Evolutionary conservation across 2,329 filamentous ascomycete genomes (phyloP).

Genomic region (Exophiala sideris): DNA sequence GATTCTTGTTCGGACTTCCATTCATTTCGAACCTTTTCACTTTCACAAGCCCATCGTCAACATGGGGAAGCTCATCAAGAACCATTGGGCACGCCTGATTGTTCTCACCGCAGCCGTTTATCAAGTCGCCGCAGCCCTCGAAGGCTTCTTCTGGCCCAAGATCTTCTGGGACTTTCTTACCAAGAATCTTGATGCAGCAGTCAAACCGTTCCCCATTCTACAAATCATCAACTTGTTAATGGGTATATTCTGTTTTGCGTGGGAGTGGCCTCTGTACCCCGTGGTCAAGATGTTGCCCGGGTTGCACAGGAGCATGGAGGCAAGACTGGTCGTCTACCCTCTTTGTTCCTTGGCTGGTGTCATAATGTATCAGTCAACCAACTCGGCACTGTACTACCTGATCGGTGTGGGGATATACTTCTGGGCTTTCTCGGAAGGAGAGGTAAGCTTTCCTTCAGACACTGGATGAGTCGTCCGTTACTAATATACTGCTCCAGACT

Average conservation of each 20-base stretch:
- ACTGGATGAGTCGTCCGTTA: slow-evolving; percentile 11
- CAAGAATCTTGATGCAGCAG: slow-evolving; percentile 78
- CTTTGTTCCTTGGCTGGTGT: slow-evolving; percentile 69
- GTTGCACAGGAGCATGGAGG: slow-evolving; percentile 83
- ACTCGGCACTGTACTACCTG: slow-evolving; percentile 87
- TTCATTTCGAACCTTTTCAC: slow-evolving; percentile 1
- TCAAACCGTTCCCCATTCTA: slow-evolving; percentile 82
- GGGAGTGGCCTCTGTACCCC: slow-evolving; percentile 84
- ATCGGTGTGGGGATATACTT: slow-evolving; percentile 86
- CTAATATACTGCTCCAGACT: slow-evolving; percentile 46
- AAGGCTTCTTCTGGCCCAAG: slow-evolving; percentile 97
- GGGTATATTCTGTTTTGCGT: slow-evolving; percentile 72
- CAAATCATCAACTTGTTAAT: slow-evolving; percentile 87
- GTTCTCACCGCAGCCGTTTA: slow-evolving; percentile 79
- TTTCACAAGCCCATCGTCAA: slow-evolving; percentile 23
- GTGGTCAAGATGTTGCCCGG: slow-evolving; percentile 58
- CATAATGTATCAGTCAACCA: slow-evolving; percentile 87
- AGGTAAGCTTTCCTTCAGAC: slow-evolving; percentile 59
- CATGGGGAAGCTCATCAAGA: slow-evolving; percentile 99
- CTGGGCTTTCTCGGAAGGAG: slow-evolving; percentile 95
- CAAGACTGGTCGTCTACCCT: slow-evolving; percentile 77
- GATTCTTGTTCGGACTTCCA: slow-evolving; percentile 4
- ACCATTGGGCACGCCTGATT: slow-evolving; percentile 96
- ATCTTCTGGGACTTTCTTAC: slow-evolving; percentile 98
- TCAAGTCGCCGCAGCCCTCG: slow-evolving; percentile 77